Conservation (phyloP, 192 early-diverging fungal genomes). For the Gryganskiella cystojenkinii region DNA sequence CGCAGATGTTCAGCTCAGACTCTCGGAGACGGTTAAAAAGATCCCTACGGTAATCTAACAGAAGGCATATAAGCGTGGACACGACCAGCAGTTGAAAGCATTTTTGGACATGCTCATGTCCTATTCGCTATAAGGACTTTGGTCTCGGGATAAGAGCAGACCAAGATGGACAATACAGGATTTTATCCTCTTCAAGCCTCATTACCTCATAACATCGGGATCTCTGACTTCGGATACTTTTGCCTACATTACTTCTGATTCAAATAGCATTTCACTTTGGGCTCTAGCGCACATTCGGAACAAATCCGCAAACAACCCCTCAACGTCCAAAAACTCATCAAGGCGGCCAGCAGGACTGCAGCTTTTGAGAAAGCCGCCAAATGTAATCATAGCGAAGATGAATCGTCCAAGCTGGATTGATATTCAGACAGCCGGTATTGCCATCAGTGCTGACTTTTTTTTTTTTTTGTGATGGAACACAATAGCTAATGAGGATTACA, state of each 20-base stretch:
- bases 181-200: too few species aligned
- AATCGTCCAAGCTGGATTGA: neutral
- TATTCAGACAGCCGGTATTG: neutral
- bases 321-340: constrained; percentile 39
- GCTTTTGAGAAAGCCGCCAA: constrained; percentile 23
- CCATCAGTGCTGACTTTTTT: neutral
- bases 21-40: constrained; percentile 64
- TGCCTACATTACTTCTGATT: neutral
- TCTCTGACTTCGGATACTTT: neutral
- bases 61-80: too few species aligned
- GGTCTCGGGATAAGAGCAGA: too few species aligned
- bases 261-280: constrained; percentile 31
- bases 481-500: constrained; percentile 42
- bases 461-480: neutral
- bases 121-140: neutral
- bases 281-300: constrained; percentile 2
- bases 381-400: neutral
- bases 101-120: neutral
- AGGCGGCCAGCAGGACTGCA: constrained; percentile 38
- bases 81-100: constrained; percentile 13
- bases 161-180: too few species aligned
- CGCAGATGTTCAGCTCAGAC: constrained; percentile 64
- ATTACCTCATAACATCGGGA: too few species aligned
- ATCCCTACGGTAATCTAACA: constrained; percentile 64
- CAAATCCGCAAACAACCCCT: constrained; percentile 17